Conservation (phyloP, 1,139 yeast species). For the Taphrina deformans region DNA sequence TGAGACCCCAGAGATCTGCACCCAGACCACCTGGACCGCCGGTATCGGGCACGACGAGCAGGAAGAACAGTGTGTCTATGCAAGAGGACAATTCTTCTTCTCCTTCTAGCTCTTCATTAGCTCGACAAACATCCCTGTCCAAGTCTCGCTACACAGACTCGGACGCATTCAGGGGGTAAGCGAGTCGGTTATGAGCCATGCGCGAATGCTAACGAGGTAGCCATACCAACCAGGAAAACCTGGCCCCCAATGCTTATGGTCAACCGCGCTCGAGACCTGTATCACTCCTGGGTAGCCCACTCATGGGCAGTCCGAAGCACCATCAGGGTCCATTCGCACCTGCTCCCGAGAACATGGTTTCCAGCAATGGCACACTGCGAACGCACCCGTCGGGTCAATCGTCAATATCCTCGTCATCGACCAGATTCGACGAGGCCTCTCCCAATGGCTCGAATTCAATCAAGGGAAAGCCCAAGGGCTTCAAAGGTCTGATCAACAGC, state of each 20-base stretch:
- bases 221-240: constrained; percentile 5
- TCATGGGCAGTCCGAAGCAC: background rate
- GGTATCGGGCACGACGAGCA: background rate
- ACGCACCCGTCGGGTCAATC: background rate
- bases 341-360: background rate
- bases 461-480: constrained; percentile 5
- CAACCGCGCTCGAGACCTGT: constrained; percentile 7
- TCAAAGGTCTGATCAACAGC: constrained; percentile 21
- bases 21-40: constrained; percentile 29
- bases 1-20: constrained; percentile 32
- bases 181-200: too few species aligned
- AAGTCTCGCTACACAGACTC: background rate
- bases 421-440: background rate
- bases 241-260: background rate
- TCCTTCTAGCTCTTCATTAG: constrained; percentile 10
- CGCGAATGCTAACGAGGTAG: background rate
- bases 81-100: background rate
- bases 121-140: constrained; percentile 21
- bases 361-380: background rate
- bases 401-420: background rate
- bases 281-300: constrained; percentile 9
- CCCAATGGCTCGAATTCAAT: background rate
- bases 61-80: background rate
- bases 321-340: background rate
- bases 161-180: background rate